Conservation (phyloP, 345 rosid species). For the Punica granatum region DNA sequence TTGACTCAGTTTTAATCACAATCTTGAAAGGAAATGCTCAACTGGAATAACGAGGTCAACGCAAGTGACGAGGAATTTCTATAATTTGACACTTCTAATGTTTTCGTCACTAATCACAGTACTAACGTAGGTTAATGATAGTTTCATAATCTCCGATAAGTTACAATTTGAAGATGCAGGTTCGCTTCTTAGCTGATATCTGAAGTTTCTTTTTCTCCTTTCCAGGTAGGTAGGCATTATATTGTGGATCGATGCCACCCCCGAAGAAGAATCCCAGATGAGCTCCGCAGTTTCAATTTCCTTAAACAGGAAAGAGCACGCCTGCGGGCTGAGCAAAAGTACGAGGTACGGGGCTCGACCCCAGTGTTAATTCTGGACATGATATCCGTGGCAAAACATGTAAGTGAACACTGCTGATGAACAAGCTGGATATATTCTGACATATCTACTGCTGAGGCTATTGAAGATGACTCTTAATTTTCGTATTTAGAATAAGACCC, state of each 20-base stretch:
- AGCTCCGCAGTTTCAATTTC: slow-evolving; percentile 83
- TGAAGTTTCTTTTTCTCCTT: not conserved
- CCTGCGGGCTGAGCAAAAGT: slow-evolving; percentile 73
- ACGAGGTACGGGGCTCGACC: slow-evolving; percentile 83
- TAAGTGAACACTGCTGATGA: slow-evolving; percentile 48
- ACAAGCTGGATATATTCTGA: slow-evolving; percentile 47
- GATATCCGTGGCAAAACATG: slow-evolving; percentile 73
- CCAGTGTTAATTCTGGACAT: slow-evolving; percentile 74
- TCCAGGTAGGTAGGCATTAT: slow-evolving; percentile 63
- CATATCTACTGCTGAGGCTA: slow-evolving; percentile 75
- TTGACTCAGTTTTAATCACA: not conserved
- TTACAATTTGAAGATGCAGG: too few species aligned
- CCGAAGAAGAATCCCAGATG: slow-evolving; percentile 94
- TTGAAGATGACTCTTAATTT: slow-evolving; percentile 19
- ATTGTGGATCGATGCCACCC: slow-evolving; percentile 88
- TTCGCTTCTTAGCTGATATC: too few species aligned
- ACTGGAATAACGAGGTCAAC: slow-evolving; percentile 40
- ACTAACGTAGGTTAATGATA: slow-evolving; percentile 51
- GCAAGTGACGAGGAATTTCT: slow-evolving; percentile 90
- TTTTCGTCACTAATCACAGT: slow-evolving; percentile 76
- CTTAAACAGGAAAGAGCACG: slow-evolving; percentile 54
- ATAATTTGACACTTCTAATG: slow-evolving; percentile 66
- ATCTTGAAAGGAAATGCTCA: not conserved
- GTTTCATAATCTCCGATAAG: not conserved
- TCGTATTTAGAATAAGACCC: too few species aligned